A percentile compares a stretch with the other conserved stretches of the same genome.
phyloP scores from a whole-genome alignment of 306 rosid genomes.

The Corylus heterophylla region DNA sequence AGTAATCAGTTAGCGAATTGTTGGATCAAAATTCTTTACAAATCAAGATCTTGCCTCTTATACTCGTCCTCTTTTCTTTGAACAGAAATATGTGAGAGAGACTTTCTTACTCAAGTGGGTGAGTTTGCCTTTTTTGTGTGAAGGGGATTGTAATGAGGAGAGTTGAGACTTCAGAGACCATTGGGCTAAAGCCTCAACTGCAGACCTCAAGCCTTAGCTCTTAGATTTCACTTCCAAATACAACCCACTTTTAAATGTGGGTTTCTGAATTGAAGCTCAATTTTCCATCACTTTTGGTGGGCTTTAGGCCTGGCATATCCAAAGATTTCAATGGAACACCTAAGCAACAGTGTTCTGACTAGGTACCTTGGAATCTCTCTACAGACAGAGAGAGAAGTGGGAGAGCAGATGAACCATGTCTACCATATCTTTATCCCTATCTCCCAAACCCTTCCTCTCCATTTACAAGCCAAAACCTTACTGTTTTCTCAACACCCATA shows the following conservation, averaged over 20 bases:
- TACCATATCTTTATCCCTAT: slow-evolving; percentile 41
- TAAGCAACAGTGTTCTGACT: neutral
- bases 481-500: slow-evolving; percentile 22
- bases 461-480: slow-evolving; percentile 25
- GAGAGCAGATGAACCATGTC: slow-evolving; percentile 62
- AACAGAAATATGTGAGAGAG: no score
- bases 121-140: no score
- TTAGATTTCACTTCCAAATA: neutral
- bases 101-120: no score
- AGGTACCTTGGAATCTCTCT: neutral
- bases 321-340: neutral
- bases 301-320: neutral
- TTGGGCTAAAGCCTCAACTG: neutral
- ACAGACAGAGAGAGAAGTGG: slow-evolving; percentile 24
- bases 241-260: neutral
- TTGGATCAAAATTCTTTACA: no score
- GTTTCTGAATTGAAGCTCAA: neutral
- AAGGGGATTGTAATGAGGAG: neutral
- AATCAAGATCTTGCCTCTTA: no score
- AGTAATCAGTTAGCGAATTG: no score
- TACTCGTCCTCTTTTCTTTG: no score
- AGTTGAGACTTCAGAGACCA: neutral
- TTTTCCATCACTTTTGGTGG: neutral
- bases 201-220: no score
- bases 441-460: slow-evolving; percentile 45